Evolutionary conservation across 129 eudicot genomes (phyloP).

Genomic region (Tagetes patula): DNA sequence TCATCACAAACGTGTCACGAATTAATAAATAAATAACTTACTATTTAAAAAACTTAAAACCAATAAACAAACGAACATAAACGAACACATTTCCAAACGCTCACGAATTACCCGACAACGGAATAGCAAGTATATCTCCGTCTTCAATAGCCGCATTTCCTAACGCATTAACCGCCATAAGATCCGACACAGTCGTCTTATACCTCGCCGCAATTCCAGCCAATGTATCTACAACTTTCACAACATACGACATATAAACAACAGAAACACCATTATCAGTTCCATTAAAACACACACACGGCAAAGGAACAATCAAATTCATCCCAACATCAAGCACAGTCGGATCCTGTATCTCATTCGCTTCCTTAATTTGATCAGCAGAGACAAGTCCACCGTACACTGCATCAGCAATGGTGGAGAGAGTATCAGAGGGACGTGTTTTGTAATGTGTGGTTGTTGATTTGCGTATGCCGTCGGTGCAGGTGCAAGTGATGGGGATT

Average conservation of each 20-base stretch:
- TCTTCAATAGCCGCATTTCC: slow-evolving; percentile 65
- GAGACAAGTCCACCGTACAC: slow-evolving; percentile 87
- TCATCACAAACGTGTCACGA: too few relatives aligned
- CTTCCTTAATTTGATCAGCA: slow-evolving; percentile 87
- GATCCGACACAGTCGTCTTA: slow-evolving; percentile 75
- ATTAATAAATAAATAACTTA: too few relatives aligned
- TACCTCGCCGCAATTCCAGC: slow-evolving; percentile 35
- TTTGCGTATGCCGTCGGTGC: slow-evolving; percentile 85
- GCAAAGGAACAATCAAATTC: slow-evolving; percentile 72
- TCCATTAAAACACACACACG: slow-evolving; percentile 89
- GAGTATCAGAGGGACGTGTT: slow-evolving; percentile 79
- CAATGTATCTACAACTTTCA: slow-evolving; percentile 62
- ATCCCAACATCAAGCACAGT: slow-evolving; percentile 70
- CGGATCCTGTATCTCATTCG: slow-evolving; percentile 66
- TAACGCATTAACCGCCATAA: slow-evolving; percentile 83
- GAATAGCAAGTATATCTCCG: slow-evolving; percentile 93
- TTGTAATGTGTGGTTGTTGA: slow-evolving; percentile 63
- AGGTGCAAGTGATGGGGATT: slow-evolving; percentile 73
- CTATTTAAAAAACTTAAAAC: too few relatives aligned
- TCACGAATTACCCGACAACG: slow-evolving; percentile 66
- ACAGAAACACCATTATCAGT: slow-evolving; percentile 77
- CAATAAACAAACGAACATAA: neutral
- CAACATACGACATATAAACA: slow-evolving; percentile 83
- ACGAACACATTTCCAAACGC: neutral
- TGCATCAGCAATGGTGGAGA: slow-evolving; percentile 58